These are phyloP conservation scores for Fusarium beomiforme DNA, from an alignment of 2,329 filamentous ascomycete species.

Conservation along the genomic window DNA sequence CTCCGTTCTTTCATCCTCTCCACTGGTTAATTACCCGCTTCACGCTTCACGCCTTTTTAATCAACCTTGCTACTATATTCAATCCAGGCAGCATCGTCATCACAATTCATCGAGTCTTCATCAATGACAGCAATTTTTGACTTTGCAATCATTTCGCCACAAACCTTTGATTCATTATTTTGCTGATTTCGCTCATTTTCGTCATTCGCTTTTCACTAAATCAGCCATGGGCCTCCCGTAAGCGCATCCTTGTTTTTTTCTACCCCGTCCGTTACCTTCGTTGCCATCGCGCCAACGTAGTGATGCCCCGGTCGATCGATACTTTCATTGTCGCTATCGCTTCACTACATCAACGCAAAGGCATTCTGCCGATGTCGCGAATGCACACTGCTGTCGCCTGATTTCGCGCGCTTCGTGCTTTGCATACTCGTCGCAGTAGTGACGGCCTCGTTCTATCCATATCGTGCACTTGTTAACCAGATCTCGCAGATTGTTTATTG, in stretches of 20 bases:
- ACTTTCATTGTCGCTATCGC: constrained; percentile 29
- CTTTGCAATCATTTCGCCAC: background rate
- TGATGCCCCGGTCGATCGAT: constrained; percentile 39
- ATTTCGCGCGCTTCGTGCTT: constrained; percentile 16
- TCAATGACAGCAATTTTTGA: constrained; percentile 4
- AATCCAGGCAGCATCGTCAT: constrained; percentile 32
- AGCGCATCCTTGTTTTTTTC: constrained; percentile 46
- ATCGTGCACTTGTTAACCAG: constrained; percentile 27
- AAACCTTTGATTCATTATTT: background rate
- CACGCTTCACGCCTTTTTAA: constrained; percentile 30
- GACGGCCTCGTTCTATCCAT: constrained; percentile 10
- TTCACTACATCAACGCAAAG: constrained; percentile 28
- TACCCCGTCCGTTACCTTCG: constrained; percentile 9
- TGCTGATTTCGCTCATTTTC: constrained; percentile 4
- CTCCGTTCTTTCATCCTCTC: constrained; percentile 39
- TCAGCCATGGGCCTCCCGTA: constrained; percentile 59
- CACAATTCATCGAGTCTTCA: constrained; percentile 13
- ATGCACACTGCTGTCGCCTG: constrained; percentile 23
- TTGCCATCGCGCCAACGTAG: constrained; percentile 34
- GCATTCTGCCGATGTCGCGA: constrained; percentile 25
- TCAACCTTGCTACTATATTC: constrained; percentile 6
- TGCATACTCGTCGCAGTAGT: constrained; percentile 20
- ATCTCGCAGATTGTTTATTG: constrained; percentile 55
- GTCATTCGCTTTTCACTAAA: constrained; percentile 22
- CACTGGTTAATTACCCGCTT: constrained; percentile 36